Evolutionary conservation across 2,329 filamentous ascomycete species (phyloP), one percentile per base, ranked within the genome.

Genomic region (Dothideomycetidae sp.): DNA sequence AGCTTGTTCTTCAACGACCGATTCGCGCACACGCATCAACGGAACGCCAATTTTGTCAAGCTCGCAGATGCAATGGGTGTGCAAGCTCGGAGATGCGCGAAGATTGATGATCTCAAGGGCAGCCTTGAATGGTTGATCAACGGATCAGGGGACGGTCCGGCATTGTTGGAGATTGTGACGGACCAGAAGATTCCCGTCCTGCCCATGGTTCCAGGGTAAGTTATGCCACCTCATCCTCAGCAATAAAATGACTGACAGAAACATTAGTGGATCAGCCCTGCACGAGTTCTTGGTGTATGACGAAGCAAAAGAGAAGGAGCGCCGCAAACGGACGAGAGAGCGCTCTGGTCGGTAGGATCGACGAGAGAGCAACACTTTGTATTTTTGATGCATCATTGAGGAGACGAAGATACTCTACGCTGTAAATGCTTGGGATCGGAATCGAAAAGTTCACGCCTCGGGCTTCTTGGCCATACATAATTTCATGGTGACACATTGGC

Each of bases 1-100:
- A 86, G 84, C 51, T 75, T 96, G 47, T 96, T 96, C 66, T 96
- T 93, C 65, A 81, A 93, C 59, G 85, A 94, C 55, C 77, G 88
- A 50, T 96, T 77, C 59, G 71, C 84, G 23, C 86, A 93, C 59
- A 94, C 88, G 0, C 88, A 96, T 59, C 86, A 93, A 64, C 70
- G 74, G 55, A 96, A 96, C 61, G 85, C 88, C n/a, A 77, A 94
- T 57, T 96, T 96, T 56, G 81, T 88, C 62, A 93, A 90, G 66
- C 68, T 96, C 32, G 75, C 83, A 21, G 82, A 94, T 46, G 78
- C 88, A 14, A 96, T 96, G 88, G 76, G 78, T 44, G 71, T 96
- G 10, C 78, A 85, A 57, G 75, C 77, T 41, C 68, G 80, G 39
- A 71, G 79, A 43, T 75, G 80, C 43, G 62, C 69, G 38, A 81